Evolutionary conservation across 441 rosid species (phyloP), one percentile per base, ranked within the genome.

Genomic region (Francoa sonchifolia): DNA sequence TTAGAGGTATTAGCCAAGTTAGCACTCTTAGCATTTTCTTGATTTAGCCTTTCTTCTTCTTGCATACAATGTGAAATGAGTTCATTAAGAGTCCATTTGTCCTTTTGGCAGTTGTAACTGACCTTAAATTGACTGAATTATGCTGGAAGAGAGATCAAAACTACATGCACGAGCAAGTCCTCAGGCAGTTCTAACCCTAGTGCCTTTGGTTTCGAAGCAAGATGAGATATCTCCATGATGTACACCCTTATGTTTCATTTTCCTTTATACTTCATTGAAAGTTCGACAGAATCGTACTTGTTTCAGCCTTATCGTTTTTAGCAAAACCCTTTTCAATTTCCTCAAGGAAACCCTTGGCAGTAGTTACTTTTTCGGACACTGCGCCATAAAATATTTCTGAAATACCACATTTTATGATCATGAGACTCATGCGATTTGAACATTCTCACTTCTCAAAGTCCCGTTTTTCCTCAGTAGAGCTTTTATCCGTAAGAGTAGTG

Each of bases 21-120:
- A 33, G 38, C 2, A 33, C 17, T 33, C 11, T 33, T 3, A 31
- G 10, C 11, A 5, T 31, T 31, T 31, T 31, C 35, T 4, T n/a
- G 13, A 3, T 5, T 31, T n/a, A 31, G 10, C 13, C 35, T 31
- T 2, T n/a, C 35, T n/a, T 31, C 13, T 31, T 31, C 35, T 31
- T 31, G 35, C 35, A 31, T 31, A 31, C 13, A 31, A 31, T 31
- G 35, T 4, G 35, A 31, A 31, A 31, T 31, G 35, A 31, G 35
- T 31, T 31, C 6, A 31, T 31, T 31, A 31, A 31, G 35, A 6
- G 35, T 31, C 35, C 35, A 31, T 31, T 31, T 31, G 6, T 31
- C 7, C 35, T 31, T 31, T n/a, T 31, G 3, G 10, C 3, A 3
- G 10, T 31, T 31, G 10, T 31, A 31, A 31, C n/a, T n/a, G n/a